These are phyloP conservation scores for Serendipita sp. DNA, from an alignment of 768 basidiomycete genomes.

Conservation along the genomic window DNA sequence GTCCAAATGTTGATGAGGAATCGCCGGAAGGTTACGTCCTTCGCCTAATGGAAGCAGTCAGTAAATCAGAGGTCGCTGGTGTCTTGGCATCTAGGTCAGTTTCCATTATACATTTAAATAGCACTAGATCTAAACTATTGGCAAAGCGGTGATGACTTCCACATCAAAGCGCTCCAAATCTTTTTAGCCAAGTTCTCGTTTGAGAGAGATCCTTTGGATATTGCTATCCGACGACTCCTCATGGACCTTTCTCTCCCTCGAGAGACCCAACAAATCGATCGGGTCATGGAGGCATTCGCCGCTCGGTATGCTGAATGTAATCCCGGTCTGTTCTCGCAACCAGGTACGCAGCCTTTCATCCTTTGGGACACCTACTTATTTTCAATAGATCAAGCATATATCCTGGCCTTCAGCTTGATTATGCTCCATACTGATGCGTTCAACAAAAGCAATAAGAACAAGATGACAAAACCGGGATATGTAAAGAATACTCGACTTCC, in stretches of 20 bases:
- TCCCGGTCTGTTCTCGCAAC: constrained; percentile 55
- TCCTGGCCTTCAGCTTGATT: constrained; percentile 91
- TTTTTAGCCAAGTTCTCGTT: constrained; percentile 75
- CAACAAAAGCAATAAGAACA: constrained; percentile 92
- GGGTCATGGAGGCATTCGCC: constrained; percentile 93
- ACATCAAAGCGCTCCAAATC: constrained; percentile 45
- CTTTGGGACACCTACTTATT: background rate
- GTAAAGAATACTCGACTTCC: constrained; percentile 81
- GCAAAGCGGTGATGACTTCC: constrained; percentile 51
- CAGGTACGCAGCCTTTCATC: constrained; percentile 34
- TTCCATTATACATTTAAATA: constrained; percentile 3
- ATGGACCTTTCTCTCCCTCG: constrained; percentile 84
- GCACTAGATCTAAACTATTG: background rate
- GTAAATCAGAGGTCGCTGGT: constrained; percentile 62
- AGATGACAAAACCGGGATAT: constrained; percentile 94
- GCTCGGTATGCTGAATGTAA: constrained; percentile 71
- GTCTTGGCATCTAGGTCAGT: constrained; percentile 68
- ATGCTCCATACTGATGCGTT: constrained; percentile 98
- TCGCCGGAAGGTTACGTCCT: constrained; percentile 52
- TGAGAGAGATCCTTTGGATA: constrained; percentile 64
- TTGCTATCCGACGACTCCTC: constrained; percentile 74
- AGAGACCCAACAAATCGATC: constrained; percentile 97
- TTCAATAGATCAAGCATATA: constrained; percentile 76
- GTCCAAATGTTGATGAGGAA: constrained; percentile 39
- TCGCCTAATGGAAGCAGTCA: constrained; percentile 46